Conservation (phyloP, 306 rosid genomes). For the Lablab purpureus region DNA sequence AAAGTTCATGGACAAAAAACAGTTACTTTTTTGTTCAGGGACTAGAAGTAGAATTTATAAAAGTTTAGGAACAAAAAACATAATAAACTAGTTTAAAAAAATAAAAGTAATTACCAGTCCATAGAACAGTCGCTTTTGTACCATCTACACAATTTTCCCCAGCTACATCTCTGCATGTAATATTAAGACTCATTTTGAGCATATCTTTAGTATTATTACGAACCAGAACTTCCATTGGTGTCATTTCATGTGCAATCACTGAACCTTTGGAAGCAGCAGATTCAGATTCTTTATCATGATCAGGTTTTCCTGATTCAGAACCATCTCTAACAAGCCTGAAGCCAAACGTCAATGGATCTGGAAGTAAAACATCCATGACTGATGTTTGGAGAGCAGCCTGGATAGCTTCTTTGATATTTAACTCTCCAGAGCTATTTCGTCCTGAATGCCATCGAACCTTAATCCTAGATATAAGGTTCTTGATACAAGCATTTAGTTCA, state of each 20-base stretch:
- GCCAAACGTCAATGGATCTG: constrained; percentile 94
- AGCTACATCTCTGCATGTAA: constrained; percentile 92
- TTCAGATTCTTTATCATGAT: constrained; percentile 41
- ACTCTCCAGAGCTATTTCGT: constrained; percentile 83
- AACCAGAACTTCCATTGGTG: constrained; percentile 87
- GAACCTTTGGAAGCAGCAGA: constrained; percentile 65
- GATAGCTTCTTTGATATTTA: constrained; percentile 90
- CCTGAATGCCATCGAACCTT: constrained; percentile 95
- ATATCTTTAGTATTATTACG: constrained; percentile 90
- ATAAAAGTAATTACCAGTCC: constrained; percentile 67
- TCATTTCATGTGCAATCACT: constrained; percentile 82
- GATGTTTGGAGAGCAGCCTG: constrained; percentile 93
- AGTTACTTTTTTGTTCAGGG: no score
- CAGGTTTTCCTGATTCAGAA: constrained; percentile 48
- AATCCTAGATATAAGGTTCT: constrained; percentile 87
- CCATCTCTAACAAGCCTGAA: constrained; percentile 71
- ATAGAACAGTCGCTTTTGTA: constrained; percentile 83
- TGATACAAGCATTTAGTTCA: constrained; percentile 90
- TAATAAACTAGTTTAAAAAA: no score
- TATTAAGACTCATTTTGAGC: constrained; percentile 82
- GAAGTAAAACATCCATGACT: constrained; percentile 90
- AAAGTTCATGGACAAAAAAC: no score
- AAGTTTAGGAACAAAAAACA: no score
- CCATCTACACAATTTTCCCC: constrained; percentile 91
- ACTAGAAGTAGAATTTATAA: no score